These are phyloP conservation scores for Heliocybe sulcata DNA, from an alignment of 1,284 basidiomycete species.

Conservation along the genomic window DNA sequence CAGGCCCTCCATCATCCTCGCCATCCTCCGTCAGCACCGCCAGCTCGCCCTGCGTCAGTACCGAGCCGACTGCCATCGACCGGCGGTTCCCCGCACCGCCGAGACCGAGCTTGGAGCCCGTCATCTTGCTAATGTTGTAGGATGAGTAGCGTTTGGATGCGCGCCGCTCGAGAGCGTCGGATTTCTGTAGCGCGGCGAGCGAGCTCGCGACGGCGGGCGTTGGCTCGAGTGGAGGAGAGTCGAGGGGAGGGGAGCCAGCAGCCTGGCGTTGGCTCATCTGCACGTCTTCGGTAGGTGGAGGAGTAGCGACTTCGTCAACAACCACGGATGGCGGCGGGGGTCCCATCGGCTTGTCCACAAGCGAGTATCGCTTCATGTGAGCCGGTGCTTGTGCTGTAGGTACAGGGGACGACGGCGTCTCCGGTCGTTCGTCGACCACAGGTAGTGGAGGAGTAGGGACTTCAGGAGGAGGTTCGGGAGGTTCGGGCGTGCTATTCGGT, in stretches of 20 bases:
- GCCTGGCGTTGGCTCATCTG: background rate
- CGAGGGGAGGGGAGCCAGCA: conserved; percentile 14
- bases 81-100: conserved; percentile 42
- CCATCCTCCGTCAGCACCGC: conserved; percentile 65
- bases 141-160: conserved; percentile 96
- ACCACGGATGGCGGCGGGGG: conserved; percentile 39
- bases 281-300: conserved; percentile 3
- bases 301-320: conserved; percentile 42
- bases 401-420: conserved; percentile 24
- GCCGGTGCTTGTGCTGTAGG: conserved; percentile 37
- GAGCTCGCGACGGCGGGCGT: conserved; percentile 65
- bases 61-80: conserved; percentile 53
- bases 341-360: conserved; percentile 58
- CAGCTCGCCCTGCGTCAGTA: conserved; percentile 58
- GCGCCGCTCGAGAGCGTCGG: conserved; percentile 83
- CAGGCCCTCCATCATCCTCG: conserved; percentile 26
- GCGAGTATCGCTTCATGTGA: conserved; percentile 67
- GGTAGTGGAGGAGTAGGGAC: too few species aligned
- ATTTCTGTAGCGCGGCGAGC: conserved; percentile 82
- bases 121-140: conserved; percentile 95
- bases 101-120: conserved; percentile 31
- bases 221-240: conserved; percentile 9
- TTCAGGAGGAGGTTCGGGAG: conserved; percentile 8
- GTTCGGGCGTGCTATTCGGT: conserved; percentile 4
- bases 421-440: conserved; percentile 14